Conservation (phyloP, 345 rosid genomes). For the Noccaea bulbosa region DNA sequence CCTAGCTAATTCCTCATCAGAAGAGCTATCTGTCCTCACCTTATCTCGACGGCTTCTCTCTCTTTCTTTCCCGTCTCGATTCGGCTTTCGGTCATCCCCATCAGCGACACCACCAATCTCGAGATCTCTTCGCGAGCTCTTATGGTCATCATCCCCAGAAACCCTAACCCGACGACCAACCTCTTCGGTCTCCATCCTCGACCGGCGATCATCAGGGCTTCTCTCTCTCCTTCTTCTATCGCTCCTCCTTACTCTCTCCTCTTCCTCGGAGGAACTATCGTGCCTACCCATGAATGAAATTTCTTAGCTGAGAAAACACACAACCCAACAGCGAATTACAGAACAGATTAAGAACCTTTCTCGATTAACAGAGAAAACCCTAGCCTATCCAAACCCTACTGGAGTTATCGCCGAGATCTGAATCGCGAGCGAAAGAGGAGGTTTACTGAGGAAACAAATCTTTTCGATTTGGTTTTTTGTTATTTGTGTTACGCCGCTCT, state of each 20-base stretch:
- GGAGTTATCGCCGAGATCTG: slow-evolving; percentile 34
- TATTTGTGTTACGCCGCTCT: background rate
- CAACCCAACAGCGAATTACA: slow-evolving; percentile 1
- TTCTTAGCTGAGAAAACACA: background rate
- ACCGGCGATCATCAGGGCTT: slow-evolving; percentile 33
- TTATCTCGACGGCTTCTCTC: slow-evolving; percentile 31
- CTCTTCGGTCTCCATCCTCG: slow-evolving; percentile 10
- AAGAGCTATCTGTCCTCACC: slow-evolving; percentile 24
- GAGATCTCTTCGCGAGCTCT: slow-evolving; percentile 33
- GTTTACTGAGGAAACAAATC: background rate
- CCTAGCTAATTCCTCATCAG: slow-evolving; percentile 33
- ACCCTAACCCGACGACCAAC: slow-evolving; percentile 32
- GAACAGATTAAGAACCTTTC: background rate
- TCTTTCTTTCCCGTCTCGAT: slow-evolving; percentile 2
- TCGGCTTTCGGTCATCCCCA: background rate
- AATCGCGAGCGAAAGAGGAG: slow-evolving; percentile 19
- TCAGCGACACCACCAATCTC: slow-evolving; percentile 20
- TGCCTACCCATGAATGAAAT: slow-evolving; percentile 39
- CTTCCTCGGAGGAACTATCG: slow-evolving; percentile 43
- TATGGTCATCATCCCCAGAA: slow-evolving; percentile 36
- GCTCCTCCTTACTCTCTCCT: slow-evolving; percentile 37
- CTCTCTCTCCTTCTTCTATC: slow-evolving; percentile 35
- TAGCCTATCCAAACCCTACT: slow-evolving; percentile 26
- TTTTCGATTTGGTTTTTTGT: background rate
- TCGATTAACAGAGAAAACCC: background rate